Evolutionary conservation across 805 yeast genomes (phyloP), one percentile per base, ranked within the genome.

Genomic region (Hanseniaspora pseudoguilliermondii): DNA sequence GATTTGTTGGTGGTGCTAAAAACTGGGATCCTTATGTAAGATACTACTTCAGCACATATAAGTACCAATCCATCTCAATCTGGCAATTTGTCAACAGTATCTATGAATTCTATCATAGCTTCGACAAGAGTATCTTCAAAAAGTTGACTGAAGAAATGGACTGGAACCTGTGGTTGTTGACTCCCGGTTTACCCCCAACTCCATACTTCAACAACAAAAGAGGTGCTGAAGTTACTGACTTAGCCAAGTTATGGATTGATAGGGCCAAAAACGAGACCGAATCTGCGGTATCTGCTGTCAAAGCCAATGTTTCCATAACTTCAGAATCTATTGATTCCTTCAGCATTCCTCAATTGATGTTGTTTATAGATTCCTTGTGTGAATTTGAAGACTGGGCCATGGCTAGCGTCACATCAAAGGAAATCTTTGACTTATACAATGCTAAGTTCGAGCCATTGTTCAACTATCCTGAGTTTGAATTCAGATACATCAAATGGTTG

Each of bases 181-280:
- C 76, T 43, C 84, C 93, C 5, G 96, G 96, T 2, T 77, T 89
- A 75, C 96, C 97, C 43, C 95, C 95, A 59, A 84, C 80, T 65
- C 95, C 95, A 16, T 65, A 78, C 38, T 88, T 89, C 65, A 87
- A 86, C 65, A 86, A 95, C 2, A 72, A 82, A 2, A 72, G 89
- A 63, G 95, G 84, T 8, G 88, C 84, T 63, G 76, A 78, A 64
- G 87, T 91, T 62, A 79, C 80, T 61, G 61, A 64, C 2, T 74
- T 89, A 57, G 87, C 90, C 21, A 73, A 74, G 18, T 74, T 71
- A 62, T 90, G 96, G 96, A 69, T 71, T 46, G 59, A 62, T 1
- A 69, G 71, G 0, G 73, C 78, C 2, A 58, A 46, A 13, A 43
- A 50, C 10, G 57, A 60, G 3, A 57, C 54, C 5, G 40, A 57